Conservation (phyloP, 768 basidiomycete genomes). For the Macrocybe gigantea region DNA sequence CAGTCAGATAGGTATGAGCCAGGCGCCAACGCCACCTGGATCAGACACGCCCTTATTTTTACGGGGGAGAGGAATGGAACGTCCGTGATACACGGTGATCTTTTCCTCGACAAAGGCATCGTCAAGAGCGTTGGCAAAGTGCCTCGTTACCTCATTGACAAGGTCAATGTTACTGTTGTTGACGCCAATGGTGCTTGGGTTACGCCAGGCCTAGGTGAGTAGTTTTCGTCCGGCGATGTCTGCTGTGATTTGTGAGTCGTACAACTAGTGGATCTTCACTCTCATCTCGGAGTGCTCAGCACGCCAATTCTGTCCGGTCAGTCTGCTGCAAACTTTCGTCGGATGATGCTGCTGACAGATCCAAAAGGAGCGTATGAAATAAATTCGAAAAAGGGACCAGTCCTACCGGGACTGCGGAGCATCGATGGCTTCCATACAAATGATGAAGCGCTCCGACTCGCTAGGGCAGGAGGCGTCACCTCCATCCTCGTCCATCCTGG, state of each 20-base stretch:
- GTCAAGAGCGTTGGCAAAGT: conserved; percentile 55
- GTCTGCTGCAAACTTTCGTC: conserved; percentile 4
- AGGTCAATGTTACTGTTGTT: conserved; percentile 43
- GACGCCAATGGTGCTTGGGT: conserved; percentile 65
- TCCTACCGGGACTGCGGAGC: conserved; percentile 74
- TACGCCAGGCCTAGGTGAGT: conserved; percentile 57
- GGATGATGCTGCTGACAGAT: not conserved
- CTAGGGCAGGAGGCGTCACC: conserved; percentile 86
- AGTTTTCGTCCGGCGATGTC: conserved; percentile 7
- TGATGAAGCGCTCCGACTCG: conserved; percentile 66
- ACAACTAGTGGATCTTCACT: conserved; percentile 62
- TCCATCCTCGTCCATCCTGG: conserved; percentile 81
- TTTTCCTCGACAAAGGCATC: conserved; percentile 64
- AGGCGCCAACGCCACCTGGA: conserved; percentile 60
- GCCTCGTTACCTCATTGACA: conserved; percentile 27
- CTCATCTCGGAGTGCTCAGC: conserved; percentile 72
- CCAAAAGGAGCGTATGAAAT: conserved; percentile 44
- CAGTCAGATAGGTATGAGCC: conserved; percentile 61
- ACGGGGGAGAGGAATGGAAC: conserved; percentile 51
- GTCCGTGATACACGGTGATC: conserved; percentile 53
- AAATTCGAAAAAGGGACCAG: conserved; percentile 62
- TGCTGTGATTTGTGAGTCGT: conserved; percentile 15
- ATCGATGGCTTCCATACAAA: conserved; percentile 86
- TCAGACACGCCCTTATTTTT: conserved; percentile 68
- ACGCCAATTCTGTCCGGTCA: conserved; percentile 48